Percentiles rank a stretch among this genome's conserved stretches.
Conservation (phyloP, 2,329 filamentous ascomycete genomes). For the Sclerotinia nivalis region DNA sequence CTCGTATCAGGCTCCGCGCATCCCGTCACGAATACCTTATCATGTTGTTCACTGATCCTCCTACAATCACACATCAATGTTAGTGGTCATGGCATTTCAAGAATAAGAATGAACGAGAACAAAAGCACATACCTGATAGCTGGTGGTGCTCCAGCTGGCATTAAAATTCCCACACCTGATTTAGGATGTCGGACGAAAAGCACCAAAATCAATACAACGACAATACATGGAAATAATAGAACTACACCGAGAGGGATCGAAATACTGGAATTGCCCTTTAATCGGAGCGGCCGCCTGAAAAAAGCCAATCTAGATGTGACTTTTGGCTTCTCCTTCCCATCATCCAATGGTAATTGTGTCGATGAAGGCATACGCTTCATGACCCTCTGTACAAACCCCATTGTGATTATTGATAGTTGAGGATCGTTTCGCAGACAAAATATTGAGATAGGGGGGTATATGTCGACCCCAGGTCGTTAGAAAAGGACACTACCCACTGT, state of each 20-base stretch:
- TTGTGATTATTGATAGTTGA: slow-evolving; percentile 36
- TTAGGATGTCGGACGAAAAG: slow-evolving; percentile 87
- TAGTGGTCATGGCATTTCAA: slow-evolving; percentile 24
- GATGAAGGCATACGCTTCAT: slow-evolving; percentile 52
- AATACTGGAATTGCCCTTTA: slow-evolving; percentile 88
- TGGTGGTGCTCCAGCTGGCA: slow-evolving; percentile 85
- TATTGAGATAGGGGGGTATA: slow-evolving; percentile 35
- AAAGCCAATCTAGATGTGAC: slow-evolving; percentile 64
- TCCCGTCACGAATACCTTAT: slow-evolving; percentile 92
- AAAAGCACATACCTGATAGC: slow-evolving; percentile 71
- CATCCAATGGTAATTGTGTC: slow-evolving; percentile 47
- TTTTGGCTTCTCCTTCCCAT: slow-evolving; percentile 49
- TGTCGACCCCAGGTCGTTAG: slow-evolving; percentile 29
- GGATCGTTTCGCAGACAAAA: slow-evolving; percentile 30
- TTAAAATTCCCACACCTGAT: slow-evolving; percentile 77
- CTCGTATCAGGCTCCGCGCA: slow-evolving; percentile 80
- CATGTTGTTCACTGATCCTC: slow-evolving; percentile 95
- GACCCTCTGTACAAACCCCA: slow-evolving; percentile 56
- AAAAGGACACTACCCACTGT: slow-evolving; percentile 16
- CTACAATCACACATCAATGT: slow-evolving; percentile 48
- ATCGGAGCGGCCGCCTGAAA: slow-evolving; percentile 79
- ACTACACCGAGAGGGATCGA: slow-evolving; percentile 92
- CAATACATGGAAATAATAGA: slow-evolving; percentile 86
- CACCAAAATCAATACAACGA: slow-evolving; percentile 86
- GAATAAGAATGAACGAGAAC: background rate